These are phyloP conservation scores for Eleusine coracana DNA, from an alignment of 176 grass and related monocot species.

Conservation along the genomic window DNA sequence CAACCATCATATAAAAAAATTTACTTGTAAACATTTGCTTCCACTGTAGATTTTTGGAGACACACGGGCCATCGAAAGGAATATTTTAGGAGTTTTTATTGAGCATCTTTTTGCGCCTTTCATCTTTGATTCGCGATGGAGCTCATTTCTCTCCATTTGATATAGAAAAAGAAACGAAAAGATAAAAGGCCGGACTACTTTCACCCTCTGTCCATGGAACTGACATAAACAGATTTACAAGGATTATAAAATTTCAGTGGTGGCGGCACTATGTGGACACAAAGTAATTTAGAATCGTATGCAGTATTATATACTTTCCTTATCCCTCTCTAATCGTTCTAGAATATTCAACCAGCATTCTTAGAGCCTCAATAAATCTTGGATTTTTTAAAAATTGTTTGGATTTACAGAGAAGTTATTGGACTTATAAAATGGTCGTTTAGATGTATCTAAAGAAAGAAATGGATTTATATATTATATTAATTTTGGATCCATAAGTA, in stretches of 20 bases:
- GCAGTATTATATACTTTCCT: not conserved
- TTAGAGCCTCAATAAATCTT: not conserved
- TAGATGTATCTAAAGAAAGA: too few species aligned
- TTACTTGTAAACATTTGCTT: conserved; percentile 14
- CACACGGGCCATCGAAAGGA: not conserved
- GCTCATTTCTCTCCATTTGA: not conserved
- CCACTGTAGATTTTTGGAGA: not conserved
- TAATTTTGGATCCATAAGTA: too few species aligned
- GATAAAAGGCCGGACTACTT: not conserved
- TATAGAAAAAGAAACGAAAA: not conserved
- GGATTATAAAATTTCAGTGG: not conserved
- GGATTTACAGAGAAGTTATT: not conserved
- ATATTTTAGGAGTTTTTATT: not conserved
- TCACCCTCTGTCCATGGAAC: not conserved
- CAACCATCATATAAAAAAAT: conserved; percentile 15
- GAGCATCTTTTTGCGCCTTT: not conserved
- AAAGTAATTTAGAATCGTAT: not conserved
- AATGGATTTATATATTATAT: too few species aligned
- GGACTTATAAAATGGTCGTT: too few species aligned
- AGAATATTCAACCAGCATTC: not conserved
- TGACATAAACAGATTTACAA: not conserved
- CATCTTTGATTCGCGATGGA: conserved; percentile 8
- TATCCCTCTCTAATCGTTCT: not conserved
- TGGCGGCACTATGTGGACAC: not conserved
- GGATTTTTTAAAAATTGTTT: not conserved